Percentiles rank a stretch among this genome's conserved stretches.
Evolutionary conservation across 352 stramenopile species (phyloP).

Genomic region (Phytophthora lateralis): DNA sequence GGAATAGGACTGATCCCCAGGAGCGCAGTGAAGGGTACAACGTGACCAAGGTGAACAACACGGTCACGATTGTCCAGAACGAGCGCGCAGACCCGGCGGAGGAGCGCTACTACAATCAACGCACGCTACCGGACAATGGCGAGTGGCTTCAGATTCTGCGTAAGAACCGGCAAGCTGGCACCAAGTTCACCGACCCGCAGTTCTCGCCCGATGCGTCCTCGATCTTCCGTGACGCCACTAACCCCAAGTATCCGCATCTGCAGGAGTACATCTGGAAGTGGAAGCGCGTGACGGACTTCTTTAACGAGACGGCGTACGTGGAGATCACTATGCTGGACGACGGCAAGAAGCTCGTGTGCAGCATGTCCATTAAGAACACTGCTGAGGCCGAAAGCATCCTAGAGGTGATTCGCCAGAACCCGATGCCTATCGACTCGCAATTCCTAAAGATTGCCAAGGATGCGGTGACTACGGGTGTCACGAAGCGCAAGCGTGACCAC

Average conservation of each 20-base stretch:
- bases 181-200: constrained; percentile 85
- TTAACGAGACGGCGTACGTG: constrained; percentile 83
- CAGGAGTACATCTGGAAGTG: constrained; percentile 84
- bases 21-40: constrained; percentile 76
- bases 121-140: constrained; percentile 65
- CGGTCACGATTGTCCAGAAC: constrained; percentile 73
- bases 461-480: constrained; percentile 63
- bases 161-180: constrained; percentile 66
- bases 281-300: constrained; percentile 87
- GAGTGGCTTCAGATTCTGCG: constrained; percentile 82
- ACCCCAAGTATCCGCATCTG: constrained; percentile 76
- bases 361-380: constrained; percentile 81
- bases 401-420: constrained; percentile 54
- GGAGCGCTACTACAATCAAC: constrained; percentile 74
- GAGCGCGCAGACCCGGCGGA: constrained; percentile 59
- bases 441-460: constrained; percentile 79
- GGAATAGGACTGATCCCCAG: constrained; percentile 57
- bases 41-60: constrained; percentile 72
- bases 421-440: constrained; percentile 50
- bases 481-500: constrained; percentile 73
- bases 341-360: constrained; percentile 81
- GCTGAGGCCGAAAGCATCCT: constrained; percentile 82
- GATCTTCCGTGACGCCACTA: constrained; percentile 64
- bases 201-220: constrained; percentile 75
- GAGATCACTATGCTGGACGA: constrained; percentile 88